Evolutionary conservation across 495 filamentous ascomycete genomes (phyloP), one percentile per base, ranked within the genome.

Genomic region (Penicillium pulvis): DNA sequence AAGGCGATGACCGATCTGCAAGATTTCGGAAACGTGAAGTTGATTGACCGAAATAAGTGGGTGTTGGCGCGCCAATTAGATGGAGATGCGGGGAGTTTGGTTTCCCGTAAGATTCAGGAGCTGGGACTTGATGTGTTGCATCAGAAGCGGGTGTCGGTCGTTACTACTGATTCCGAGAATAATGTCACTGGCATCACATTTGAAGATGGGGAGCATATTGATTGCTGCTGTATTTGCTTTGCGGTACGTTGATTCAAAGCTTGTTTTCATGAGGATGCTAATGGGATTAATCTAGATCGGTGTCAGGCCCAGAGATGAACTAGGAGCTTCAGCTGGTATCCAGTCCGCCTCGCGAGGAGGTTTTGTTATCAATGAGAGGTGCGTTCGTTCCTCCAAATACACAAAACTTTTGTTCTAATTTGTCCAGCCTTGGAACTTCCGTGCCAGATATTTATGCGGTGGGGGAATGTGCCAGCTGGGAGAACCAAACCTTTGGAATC

Each of bases 381-480:
- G 28, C 3, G 48, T 54, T 49, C 50, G 55, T 52, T 6, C 5
- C 16, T 6, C 1, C 9, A 19, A 36, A 41, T 6, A 50, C 0
- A 17, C 33, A 24, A n/a, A 11, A 52, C 10, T 2, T 33, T 16
- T 49, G 2, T 19, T 14, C 19, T 53, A 46, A 51, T 26, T 35
- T n/a, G 20, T 55, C 31, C n/a, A 81, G 81, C 61, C 78, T 97
- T 2, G 78, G 79, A 58, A 98, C 93, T 0, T 94, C 85, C 14
- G 70, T 81, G 6, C 76, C 85, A 0, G 84, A 88, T 58, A 85
- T 98, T 33, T 97, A 95, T 67, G 93, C 93, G 45, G 90, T 98
- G 55, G 93, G 93, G 51, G 93, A 98, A 74, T 97, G 93, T 65
- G 93, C 93, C 16, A 93, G 87, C 72, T 97, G 93, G 92, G 86